A percentile compares a stretch with the other conserved stretches of the same genome.
Conservation (phyloP, 805 yeast species). For the Saccharomycopsis amapae region DNA sequence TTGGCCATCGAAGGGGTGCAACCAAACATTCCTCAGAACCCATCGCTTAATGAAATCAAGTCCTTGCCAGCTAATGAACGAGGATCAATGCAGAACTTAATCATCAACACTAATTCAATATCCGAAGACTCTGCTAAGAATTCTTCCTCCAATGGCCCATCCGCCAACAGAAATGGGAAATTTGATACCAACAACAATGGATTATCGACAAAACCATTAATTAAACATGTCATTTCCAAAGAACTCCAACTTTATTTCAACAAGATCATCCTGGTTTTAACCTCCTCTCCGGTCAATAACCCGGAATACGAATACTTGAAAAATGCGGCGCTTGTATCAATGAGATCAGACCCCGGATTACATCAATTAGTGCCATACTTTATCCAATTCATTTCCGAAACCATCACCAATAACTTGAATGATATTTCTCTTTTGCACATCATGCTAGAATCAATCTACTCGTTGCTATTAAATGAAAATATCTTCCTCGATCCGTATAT, state of each 20-base stretch:
- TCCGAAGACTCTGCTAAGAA: slow-evolving; percentile 24
- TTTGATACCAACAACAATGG: slow-evolving; percentile 3
- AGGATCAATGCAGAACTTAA: slow-evolving; percentile 68
- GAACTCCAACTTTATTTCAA: slow-evolving; percentile 92
- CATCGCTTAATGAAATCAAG: slow-evolving; percentile 68
- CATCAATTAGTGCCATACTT: slow-evolving; percentile 96
- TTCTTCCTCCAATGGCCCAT: slow-evolving; percentile 24
- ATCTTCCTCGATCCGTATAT: slow-evolving; percentile 91
- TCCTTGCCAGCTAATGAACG: slow-evolving; percentile 69
- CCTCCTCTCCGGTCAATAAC: slow-evolving; percentile 29
- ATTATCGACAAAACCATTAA: slow-evolving; percentile 57
- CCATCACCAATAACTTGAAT: slow-evolving; percentile 79
- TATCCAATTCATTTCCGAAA: slow-evolving; percentile 93
- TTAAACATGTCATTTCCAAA: slow-evolving; percentile 89
- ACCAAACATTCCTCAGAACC: slow-evolving; percentile 96
- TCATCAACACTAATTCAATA: slow-evolving; percentile 40
- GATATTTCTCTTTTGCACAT: slow-evolving; percentile 65
- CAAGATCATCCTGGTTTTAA: slow-evolving; percentile 73
- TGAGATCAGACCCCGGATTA: slow-evolving; percentile 88
- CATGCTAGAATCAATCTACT: slow-evolving; percentile 83
- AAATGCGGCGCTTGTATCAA: slow-evolving; percentile 75
- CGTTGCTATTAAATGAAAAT: slow-evolving; percentile 74
- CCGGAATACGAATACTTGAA: slow-evolving; percentile 48
- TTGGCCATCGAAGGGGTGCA: slow-evolving; percentile 97
- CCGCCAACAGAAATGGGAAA: slow-evolving; percentile 9